Percentiles rank a stretch among this genome's conserved stretches.
Conservation (phyloP, 768 basidiomycete species). For the Steccherinum ochraceum region DNA sequence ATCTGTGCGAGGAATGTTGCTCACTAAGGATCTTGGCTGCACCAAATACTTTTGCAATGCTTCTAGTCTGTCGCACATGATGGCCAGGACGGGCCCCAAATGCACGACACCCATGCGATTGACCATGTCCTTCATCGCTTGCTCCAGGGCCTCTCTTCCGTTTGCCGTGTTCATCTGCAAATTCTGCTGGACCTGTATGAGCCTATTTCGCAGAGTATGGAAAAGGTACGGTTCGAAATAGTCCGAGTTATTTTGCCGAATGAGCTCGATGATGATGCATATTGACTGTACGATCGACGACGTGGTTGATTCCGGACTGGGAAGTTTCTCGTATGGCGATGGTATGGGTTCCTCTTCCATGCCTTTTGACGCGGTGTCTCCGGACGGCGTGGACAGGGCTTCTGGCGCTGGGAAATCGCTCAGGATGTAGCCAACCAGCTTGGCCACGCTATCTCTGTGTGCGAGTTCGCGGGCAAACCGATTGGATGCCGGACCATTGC, state of each 20-base stretch:
- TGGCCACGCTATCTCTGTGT: conserved; percentile 58
- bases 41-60: conserved; percentile 65
- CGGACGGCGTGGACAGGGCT: conserved; percentile 4
- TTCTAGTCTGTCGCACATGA: conserved; percentile 62
- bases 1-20: too few species aligned
- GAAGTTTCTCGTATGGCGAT: conserved; percentile 23
- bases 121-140: conserved; percentile 74
- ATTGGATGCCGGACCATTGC: conserved; percentile 75
- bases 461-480: conserved; percentile 87
- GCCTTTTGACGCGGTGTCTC: conserved; percentile 3
- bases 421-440: conserved; percentile 72
- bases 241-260: conserved; percentile 96
- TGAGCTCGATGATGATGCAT: conserved; percentile 86
- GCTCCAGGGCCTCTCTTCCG: conserved; percentile 59
- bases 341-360: conserved; percentile 8
- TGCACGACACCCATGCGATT: conserved; percentile 88
- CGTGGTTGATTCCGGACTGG: conserved; percentile 44
- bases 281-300: conserved; percentile 86
- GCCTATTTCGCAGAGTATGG: conserved; percentile 84
- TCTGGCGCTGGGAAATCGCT: conserved; percentile 40
- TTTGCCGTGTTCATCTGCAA: conserved; percentile 44
- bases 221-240: conserved; percentile 98
- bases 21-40: conserved; percentile 72
- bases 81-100: conserved; percentile 72
- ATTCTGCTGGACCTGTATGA: conserved; percentile 83